Base-by-base conservation (phyloP, 2,329 filamentous ascomycete species). In the Phoma sp. region DNA sequence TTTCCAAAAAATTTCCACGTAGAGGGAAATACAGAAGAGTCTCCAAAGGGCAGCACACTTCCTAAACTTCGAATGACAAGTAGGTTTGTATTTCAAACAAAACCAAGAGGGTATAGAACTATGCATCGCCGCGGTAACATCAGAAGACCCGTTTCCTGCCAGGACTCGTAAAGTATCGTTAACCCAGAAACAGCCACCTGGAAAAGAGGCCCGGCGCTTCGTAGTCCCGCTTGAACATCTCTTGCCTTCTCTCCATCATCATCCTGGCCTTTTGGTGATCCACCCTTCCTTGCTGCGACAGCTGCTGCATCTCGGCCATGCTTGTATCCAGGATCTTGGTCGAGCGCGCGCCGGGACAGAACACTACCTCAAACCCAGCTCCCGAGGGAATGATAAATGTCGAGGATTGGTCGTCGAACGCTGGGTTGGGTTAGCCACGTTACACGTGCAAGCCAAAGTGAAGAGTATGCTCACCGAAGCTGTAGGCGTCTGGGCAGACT, bases 401-500 rank as follows among this genome's bases (percentile, higher is more conserved):
- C 21, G 81, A 84, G 10, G 77, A 80, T 61, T 83, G 78, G 60
- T 85, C 83, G 62, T 85, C 83, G 60, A 83, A 84, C n/a, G 83
- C 80, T 80, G 39, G 6, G 31, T 6, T 37, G 9, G 19, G 21
- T 60, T 21, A 58, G 51, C 35, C 22, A 32, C 3, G 17, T 8
- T 29, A 22, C 10, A 2, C 2, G 3, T 33, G 5, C 15, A 2
- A 10, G 7, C 80, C 2, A 13, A 9, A 35, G 7, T n/a, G 1
- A 36, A 6, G 13, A 5, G 3, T 36, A 6, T 8, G 73, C 85
- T 85, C 45, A 89, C 87, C 81, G 72, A 85, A 96, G 68, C 88
- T 91, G 76, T 95, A 96, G 2, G 91, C 91, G 75, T 96, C 91
- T 0, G 91, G 91, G 70, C 91, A 96, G 12, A 94, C 82, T 3